Conservation (phyloP, 2,329 filamentous ascomycete genomes). For the Orbilia brochopaga region DNA sequence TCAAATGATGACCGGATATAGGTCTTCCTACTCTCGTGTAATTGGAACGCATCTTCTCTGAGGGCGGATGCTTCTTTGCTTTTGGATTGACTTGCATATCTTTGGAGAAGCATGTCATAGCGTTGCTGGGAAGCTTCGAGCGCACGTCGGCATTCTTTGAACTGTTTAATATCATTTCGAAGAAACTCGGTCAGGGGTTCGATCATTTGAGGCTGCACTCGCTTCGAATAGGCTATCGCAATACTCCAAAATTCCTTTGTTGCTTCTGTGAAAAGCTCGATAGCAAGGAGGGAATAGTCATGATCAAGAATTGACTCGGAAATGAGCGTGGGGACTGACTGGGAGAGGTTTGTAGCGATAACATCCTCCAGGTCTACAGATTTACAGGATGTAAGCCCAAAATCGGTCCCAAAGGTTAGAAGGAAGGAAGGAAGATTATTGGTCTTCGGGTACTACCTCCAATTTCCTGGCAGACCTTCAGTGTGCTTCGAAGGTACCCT, state of each 20-base stretch:
- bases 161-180: conserved; percentile 76
- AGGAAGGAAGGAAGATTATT: not conserved
- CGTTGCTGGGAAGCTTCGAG: conserved; percentile 81
- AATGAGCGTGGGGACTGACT: conserved; percentile 73
- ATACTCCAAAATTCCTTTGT: conserved; percentile 86
- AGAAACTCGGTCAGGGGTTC: conserved; percentile 84
- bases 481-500: conserved; percentile 68
- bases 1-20: conserved; percentile 94
- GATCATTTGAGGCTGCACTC: conserved; percentile 75
- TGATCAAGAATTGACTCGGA: conserved; percentile 89
- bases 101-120: conserved; percentile 79
- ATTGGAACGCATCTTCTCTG: conserved; percentile 91
- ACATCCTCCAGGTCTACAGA: conserved; percentile 72
- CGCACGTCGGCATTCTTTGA: conserved; percentile 72
- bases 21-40: conserved; percentile 87
- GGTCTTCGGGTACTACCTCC: conserved; percentile 56
- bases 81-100: conserved; percentile 85
- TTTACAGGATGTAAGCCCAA: not conserved
- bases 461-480: conserved; percentile 70
- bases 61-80: conserved; percentile 90
- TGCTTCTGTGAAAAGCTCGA: conserved; percentile 83
- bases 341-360: conserved; percentile 74
- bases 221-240: conserved; percentile 74
- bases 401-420: not conserved
- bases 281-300: conserved; percentile 87